Conservation (phyloP, 345 rosid species). For the Conringia planisiliqua region DNA sequence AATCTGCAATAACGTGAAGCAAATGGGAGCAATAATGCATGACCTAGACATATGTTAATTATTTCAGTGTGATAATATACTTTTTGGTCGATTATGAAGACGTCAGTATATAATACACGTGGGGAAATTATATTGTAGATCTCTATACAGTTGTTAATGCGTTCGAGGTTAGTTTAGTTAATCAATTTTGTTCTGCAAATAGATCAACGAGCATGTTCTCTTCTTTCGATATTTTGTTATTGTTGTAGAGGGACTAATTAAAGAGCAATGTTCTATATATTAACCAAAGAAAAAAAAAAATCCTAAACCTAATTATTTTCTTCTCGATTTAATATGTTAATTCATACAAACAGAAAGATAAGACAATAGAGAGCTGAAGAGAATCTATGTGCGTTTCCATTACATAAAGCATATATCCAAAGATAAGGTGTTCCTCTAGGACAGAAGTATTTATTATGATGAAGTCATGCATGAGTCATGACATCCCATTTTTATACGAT, state of each 20-base stretch:
- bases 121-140: neutral
- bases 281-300: no score
- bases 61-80: neutral
- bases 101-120: neutral
- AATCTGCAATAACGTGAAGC: neutral
- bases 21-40: neutral
- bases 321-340: neutral
- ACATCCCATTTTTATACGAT: neutral
- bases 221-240: neutral
- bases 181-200: neutral
- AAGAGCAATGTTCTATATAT: neutral
- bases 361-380: neutral
- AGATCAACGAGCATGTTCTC: neutral
- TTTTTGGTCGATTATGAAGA: neutral
- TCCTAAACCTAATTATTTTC: neutral
- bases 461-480: conserved; percentile 19
- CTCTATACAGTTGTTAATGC: neutral
- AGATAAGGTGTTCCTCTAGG: neutral
- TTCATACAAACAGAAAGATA: neutral
- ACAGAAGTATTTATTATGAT: neutral
- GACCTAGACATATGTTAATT: neutral
- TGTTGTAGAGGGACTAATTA: neutral
- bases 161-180: neutral
- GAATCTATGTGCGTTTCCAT: neutral
- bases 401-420: conserved; percentile 1